These are phyloP conservation scores for Rhododendron molle DNA, from an alignment of 148 eudicot species.

Conservation along the genomic window DNA sequence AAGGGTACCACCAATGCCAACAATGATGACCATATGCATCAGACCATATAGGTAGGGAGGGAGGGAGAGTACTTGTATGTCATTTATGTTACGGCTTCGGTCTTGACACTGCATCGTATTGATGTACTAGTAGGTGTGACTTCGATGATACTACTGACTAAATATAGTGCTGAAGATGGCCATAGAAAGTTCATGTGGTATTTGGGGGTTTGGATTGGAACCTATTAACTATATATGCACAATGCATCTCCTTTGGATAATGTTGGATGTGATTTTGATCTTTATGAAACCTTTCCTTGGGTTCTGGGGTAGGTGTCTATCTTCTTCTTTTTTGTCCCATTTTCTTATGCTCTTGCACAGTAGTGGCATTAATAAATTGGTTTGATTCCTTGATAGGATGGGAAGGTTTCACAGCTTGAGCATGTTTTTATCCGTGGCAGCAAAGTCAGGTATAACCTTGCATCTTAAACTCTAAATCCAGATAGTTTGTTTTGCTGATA, in stretches of 20 bases:
- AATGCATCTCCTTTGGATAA: background rate
- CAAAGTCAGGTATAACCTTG: constrained; percentile 70
- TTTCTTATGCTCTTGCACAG: background rate
- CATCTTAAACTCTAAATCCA: background rate
- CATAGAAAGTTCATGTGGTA: background rate
- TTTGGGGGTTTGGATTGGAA: background rate
- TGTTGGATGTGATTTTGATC: background rate
- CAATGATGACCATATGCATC: background rate
- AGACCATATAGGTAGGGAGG: background rate
- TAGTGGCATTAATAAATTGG: background rate
- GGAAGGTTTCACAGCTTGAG: constrained; percentile 92
- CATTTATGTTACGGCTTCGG: background rate
- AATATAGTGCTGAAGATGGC: background rate
- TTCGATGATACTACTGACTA: background rate
- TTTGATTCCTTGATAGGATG: constrained; percentile 49
- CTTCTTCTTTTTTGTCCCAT: background rate
- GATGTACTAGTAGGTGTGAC: background rate
- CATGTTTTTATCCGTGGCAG: constrained; percentile 95
- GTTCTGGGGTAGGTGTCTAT: background rate
- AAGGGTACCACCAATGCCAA: background rate
- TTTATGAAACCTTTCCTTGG: background rate
- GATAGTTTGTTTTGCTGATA: background rate
- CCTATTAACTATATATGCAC: background rate
- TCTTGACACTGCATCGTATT: background rate
- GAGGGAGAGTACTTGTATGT: too few relatives aligned